Evolutionary conservation across 805 yeast species (phyloP), one percentile per base, ranked within the genome.

Genomic region (Yueomyces sp.): DNA sequence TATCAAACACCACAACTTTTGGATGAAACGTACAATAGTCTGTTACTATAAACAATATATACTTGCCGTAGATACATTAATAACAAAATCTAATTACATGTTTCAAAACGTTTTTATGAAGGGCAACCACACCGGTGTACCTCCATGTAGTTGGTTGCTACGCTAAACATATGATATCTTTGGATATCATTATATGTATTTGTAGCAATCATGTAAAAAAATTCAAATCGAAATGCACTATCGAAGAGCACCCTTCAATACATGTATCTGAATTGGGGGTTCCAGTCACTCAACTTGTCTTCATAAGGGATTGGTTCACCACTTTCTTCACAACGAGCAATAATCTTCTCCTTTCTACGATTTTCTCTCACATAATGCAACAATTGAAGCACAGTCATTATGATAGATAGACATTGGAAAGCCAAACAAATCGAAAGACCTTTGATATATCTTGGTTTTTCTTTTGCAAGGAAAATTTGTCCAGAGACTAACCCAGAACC

Each of bases 261-360:
- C 60, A 70, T 53, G 57, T 72, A 73, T 53, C 59, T 65, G 52
- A 70, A 69, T 37, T 65, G 62, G 28, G 77, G 77, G 49, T 68
- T 68, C 40, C 50, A 47, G 44, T 65, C 70, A 54, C 69, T 50
- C 42, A 57, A 44, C 42, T 42, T 51, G 32, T 55, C 68, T 40
- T 60, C 56, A 37, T 61, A 56, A 28, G 62, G 62, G 39, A 65
- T 56, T 38, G 64, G 65, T 45, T 61, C 62, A 26, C 53, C 57
- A 41, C 52, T 49, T n/a, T 51, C 49, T 38, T 55, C 57, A 47
- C 62, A 66, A 32, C 52, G 52, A 31, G 59, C 53, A 39, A 54
- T 59, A 42, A 65, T 64, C 4, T 49, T 49, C 28, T 53, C 56
- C 46, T 64, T 57, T 53, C 71, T 71, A 44, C 52, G 47, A 41